These are phyloP conservation scores for Wallacemonas sp. DNA, from an alignment of 208 protist genomes.

Conservation along the genomic window DNA sequence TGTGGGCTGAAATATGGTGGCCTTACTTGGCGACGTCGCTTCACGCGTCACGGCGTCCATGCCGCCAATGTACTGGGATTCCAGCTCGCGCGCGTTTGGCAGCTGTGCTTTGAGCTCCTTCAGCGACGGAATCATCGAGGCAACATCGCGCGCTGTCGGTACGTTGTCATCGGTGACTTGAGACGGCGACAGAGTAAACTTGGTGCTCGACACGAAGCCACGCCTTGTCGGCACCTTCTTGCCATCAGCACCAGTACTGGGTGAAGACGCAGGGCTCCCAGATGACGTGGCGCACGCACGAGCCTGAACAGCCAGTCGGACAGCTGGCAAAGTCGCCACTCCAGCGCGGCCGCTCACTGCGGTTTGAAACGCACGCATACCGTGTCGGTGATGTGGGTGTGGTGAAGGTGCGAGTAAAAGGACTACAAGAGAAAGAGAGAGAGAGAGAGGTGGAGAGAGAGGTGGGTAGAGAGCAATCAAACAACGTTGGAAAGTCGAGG, in stretches of 20 bases:
- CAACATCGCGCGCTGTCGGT: slow-evolving; percentile 56
- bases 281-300: too few species aligned
- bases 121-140: slow-evolving; percentile 48
- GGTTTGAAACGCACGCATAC: neutral
- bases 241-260: neutral
- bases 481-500: too few species aligned
- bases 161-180: slow-evolving; percentile 72
- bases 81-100: slow-evolving; percentile 55
- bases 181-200: slow-evolving; percentile 40
- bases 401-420: too few species aligned
- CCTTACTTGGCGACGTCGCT: too few species aligned
- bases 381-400: too few species aligned
- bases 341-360: too few species aligned
- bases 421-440: too few species aligned
- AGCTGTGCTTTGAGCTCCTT: slow-evolving; percentile 54
- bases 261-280: neutral
- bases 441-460: neutral
- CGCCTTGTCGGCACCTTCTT: neutral
- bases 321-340: too few species aligned
- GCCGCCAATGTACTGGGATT: slow-evolving; percentile 40
- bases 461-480: neutral
- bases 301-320: too few species aligned
- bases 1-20: slow-evolving; percentile 29
- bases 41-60: slow-evolving; percentile 1
- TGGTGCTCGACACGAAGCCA: slow-evolving; percentile 34